Base-by-base conservation (phyloP, 306 rosid genomes). In the Datisca glomerata region DNA sequence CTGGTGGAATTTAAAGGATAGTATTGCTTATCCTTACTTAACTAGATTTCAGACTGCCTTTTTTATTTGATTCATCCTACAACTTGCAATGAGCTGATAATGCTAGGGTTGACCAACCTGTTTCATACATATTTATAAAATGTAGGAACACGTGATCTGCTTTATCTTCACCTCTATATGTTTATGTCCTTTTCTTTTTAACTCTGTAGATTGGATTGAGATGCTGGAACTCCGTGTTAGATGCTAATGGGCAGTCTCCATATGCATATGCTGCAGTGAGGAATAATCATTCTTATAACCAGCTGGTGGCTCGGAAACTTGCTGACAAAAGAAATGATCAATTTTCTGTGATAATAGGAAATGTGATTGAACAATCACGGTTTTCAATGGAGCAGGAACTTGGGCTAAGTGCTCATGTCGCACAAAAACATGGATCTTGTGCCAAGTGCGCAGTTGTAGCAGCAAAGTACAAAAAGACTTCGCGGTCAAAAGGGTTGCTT, bases 191-290 rank as follows among this genome's bases (percentile, higher is more conserved):
- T n/a, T 45, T 24, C 16, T 35, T 60, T 38, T 0, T 12, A 37
- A 16, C 21, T n/a, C 18, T 62, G 49, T 47, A 86, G 96, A 68
- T 75, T 56, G 96, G 91, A 16, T 73, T 86, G 72, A 69, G 59
- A 45, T 65, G 86, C 74, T 86, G 96, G 96, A 71, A 65, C 14
- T 63, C 81, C 44, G 81, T 78, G n/a, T 37, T 55, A 54, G 96
- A 86, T 56, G 79, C 68, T 32, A 81, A 38, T 41, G 91, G 94
- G 27, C 73, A 75, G 67, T 63, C 96, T 22, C 86, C 96, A 1
- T 56, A 45, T 49, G 74, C 73, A 7, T 81, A 86, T 66, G 93
- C 94, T 47, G n/a, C 35, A 63, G 69, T 73, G 83, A 75, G 81
- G 69, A 75, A 71, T 50, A 81, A 86, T 53, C 64, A 68, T 45